Evolutionary conservation across 306 rosid genomes (phyloP).

Genomic region (Coriaria nepalensis): DNA sequence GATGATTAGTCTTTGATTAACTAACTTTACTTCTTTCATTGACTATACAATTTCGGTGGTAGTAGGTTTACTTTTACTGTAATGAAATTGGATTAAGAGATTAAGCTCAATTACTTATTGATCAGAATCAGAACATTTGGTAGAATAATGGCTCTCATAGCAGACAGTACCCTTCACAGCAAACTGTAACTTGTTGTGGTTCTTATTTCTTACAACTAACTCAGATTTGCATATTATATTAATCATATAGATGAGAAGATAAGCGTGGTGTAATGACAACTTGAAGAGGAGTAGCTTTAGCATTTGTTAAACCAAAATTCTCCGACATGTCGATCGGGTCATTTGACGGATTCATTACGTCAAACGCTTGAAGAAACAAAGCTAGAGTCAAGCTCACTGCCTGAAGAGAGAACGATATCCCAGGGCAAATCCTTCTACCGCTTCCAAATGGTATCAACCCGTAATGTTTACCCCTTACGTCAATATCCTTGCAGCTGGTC

Average conservation of each 20-base stretch:
- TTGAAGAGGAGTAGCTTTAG: constrained; percentile 12
- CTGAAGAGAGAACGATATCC: constrained; percentile 12
- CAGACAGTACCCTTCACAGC: no score
- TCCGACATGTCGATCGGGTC: constrained; percentile 21
- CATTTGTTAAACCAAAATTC: constrained; percentile 13
- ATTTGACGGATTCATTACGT: not conserved
- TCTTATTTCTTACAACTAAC: no score
- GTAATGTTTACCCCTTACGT: constrained; percentile 14
- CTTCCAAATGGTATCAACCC: constrained; percentile 23
- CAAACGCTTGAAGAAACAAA: constrained; percentile 17
- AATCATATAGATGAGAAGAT: not conserved
- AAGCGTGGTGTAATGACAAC: constrained; percentile 16
- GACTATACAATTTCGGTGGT: no score
- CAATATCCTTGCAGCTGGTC: not conserved
- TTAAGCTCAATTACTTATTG: no score
- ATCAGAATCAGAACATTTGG: no score
- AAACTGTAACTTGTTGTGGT: no score
- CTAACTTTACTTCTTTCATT: no score
- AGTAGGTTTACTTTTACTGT: no score
- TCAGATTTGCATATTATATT: no score
- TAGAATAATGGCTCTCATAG: no score
- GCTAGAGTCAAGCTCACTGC: constrained; percentile 15
- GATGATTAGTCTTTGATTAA: no score
- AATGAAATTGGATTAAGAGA: no score
- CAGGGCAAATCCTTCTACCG: constrained; percentile 28